A percentile compares a stretch with the other conserved stretches of the same genome.
phyloP scores from a whole-genome alignment of 139 green algal species.

The Desmodesmus armatus region DNA sequence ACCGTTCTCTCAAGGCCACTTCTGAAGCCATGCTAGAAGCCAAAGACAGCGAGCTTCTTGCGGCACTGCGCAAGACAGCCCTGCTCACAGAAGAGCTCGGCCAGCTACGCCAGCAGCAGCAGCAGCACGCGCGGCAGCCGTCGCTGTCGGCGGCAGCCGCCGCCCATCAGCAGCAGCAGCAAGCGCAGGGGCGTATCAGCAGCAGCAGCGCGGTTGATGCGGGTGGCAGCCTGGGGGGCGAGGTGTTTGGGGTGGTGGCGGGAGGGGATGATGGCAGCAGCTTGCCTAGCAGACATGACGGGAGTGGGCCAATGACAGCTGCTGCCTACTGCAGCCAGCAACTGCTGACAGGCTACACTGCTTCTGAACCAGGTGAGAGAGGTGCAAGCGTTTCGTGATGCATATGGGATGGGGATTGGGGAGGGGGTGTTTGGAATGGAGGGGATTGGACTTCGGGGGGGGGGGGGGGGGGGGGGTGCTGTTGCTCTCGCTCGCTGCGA shows the following conservation, averaged over 20 bases:
- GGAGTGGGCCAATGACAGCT: neutral
- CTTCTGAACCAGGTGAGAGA: slow-evolving; percentile 34
- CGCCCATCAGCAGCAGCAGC: slow-evolving; percentile 1
- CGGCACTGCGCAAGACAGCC: slow-evolving; percentile 40
- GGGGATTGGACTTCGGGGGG: too few relatives aligned
- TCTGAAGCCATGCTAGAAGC: slow-evolving; percentile 55
- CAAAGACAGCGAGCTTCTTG: slow-evolving; percentile 60
- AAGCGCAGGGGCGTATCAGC: neutral
- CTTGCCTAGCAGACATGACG: neutral
- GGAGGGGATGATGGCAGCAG: neutral
- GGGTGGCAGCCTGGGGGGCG: neutral
- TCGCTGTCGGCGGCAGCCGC: slow-evolving; percentile 11
- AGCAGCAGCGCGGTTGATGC: neutral
- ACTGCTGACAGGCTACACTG: slow-evolving; percentile 8
- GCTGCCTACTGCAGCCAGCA: slow-evolving; percentile 19
- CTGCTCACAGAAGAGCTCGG: slow-evolving; percentile 39
- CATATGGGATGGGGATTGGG: too few relatives aligned
- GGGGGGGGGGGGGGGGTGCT: too few relatives aligned
- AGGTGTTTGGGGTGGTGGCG: neutral
- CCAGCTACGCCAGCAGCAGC: slow-evolving; percentile 34
- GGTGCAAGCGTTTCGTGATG: too few relatives aligned
- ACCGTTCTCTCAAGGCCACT: neutral
- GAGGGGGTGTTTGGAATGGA: too few relatives aligned
- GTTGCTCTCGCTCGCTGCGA: too few relatives aligned
- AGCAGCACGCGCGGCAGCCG: slow-evolving; percentile 17